Conservation (phyloP, 2,329 filamentous ascomycete species). For the Allantophomopsis cytisporea region DNA sequence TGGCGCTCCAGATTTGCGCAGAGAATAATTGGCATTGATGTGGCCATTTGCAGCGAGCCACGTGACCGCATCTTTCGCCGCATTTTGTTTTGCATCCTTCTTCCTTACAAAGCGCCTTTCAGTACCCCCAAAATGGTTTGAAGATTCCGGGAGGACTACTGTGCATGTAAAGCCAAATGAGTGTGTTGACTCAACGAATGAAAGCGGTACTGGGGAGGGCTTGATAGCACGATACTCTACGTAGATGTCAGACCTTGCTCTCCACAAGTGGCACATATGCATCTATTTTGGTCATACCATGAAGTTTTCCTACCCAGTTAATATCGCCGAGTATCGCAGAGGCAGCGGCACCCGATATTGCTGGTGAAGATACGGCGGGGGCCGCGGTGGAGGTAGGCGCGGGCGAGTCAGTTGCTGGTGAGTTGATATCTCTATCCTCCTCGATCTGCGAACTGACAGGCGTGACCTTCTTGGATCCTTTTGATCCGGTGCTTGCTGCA, state of each 20-base stretch:
- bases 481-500: too few species aligned
- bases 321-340: conserved; percentile 6
- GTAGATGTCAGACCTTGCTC: conserved; percentile 1
- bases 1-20: conserved; percentile 4
- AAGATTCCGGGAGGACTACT: conserved; percentile 9
- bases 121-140: conserved; percentile 8
- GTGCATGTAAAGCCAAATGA: conserved; percentile 5
- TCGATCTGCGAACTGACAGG: too few species aligned
- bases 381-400: too few species aligned
- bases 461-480: too few species aligned
- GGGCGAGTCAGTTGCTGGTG: too few species aligned
- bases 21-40: neutral
- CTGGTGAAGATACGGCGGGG: too few species aligned
- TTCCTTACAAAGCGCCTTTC: conserved; percentile 11
- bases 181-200: conserved; percentile 2
- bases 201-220: conserved; percentile 1
- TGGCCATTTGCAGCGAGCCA: conserved; percentile 8
- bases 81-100: conserved; percentile 17
- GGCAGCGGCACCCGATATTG: too few species aligned
- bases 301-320: conserved; percentile 16
- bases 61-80: conserved; percentile 17
- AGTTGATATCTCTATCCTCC: too few species aligned
- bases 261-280: neutral
- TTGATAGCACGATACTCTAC: conserved; percentile 12
- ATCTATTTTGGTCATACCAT: conserved; percentile 6